Evolutionary conservation across 805 yeast genomes (phyloP), one percentile per base, ranked within the genome.

Genomic region (Wickerhamomyces queroliae): DNA sequence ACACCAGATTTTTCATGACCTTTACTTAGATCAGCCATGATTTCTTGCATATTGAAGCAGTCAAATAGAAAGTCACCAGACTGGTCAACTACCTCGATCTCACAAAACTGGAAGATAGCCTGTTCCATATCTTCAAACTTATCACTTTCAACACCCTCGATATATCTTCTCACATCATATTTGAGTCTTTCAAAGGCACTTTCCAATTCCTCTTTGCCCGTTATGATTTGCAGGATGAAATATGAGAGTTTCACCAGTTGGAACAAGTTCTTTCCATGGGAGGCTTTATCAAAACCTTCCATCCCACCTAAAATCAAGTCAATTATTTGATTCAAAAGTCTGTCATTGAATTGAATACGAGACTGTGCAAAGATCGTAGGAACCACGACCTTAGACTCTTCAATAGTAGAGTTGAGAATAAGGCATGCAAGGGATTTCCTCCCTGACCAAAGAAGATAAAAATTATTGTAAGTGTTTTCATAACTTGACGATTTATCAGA

Each of bases 41-140:
- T 5, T 1, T 17, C 10, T 3, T 40, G 38, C 3, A 39, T 11
- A 5, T 43, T 35, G 7, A 54, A 28, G 12, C 39, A 42, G 7
- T 50, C 55, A 12, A 30, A 8, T 2, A 50, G 30, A n/a, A 54
- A 52, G 7, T 42, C 17, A 1, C 56, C 57, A 22, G 46, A 37
- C 7, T 39, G 33, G 17, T 44, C 42, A 26, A 42, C 35, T 7
- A 40, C 24, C 16, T n/a, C 31, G 16, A 33, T 29, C n/a, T 18
- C 21, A 31, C 16, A 38, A 8, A 51, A 31, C 11, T 36, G 42
- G 5, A 42, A 25, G 2, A 43, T 18, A 2, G 37, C 20, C 5
- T 37, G 33, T 3, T 35, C 24, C 5, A 31, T 23, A 3, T 33
- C 41, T 7, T 25, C 27, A 20, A 18, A 28, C 4, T 20, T 23